These are phyloP conservation scores for Torrubiella hemipterigena DNA, from an alignment of 2,329 filamentous ascomycete genomes.

Conservation along the genomic window DNA sequence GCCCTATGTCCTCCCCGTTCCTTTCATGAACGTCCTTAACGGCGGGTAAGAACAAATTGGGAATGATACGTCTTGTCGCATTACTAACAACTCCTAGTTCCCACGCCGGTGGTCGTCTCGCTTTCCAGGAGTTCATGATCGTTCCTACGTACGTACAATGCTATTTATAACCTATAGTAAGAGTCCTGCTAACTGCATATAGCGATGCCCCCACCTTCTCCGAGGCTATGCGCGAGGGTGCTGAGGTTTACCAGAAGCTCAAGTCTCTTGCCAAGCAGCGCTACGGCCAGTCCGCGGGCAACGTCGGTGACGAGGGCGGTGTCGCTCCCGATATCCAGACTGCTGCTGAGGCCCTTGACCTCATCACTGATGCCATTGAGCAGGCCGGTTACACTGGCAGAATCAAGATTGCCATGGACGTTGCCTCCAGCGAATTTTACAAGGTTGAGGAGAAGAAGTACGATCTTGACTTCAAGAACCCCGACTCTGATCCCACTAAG, in stretches of 20 bases:
- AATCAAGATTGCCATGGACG: constrained; percentile 98
- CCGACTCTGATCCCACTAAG: constrained; percentile 87
- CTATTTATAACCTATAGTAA: no score
- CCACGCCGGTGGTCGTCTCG: constrained; percentile 90
- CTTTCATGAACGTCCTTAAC: constrained; percentile 91
- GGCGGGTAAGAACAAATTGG: constrained; percentile 39
- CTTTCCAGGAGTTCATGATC: constrained; percentile 96
- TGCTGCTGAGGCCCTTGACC: constrained; percentile 87
- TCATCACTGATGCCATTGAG: constrained; percentile 91
- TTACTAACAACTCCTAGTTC: constrained; percentile 41
- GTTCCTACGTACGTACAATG: constrained; percentile 58
- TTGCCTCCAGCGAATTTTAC: constrained; percentile 99
- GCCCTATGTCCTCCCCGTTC: constrained; percentile 80
- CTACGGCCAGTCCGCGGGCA: constrained; percentile 97
- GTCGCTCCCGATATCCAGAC: constrained; percentile 98
- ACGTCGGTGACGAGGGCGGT: constrained; percentile 99
- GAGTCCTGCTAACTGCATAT: no score
- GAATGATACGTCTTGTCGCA: background rate
- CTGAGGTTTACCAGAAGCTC: constrained; percentile 97
- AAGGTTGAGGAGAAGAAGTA: constrained; percentile 97
- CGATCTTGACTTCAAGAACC: constrained; percentile 99
- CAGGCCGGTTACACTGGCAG: constrained; percentile 89
- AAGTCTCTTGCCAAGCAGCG: constrained; percentile 98
- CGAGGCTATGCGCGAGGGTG: constrained; percentile 90
- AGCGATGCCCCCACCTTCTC: constrained; percentile 80